These are phyloP conservation scores for Chrysoporthe puriensis DNA, from an alignment of 2,329 filamentous ascomycete species.

Conservation along the genomic window DNA sequence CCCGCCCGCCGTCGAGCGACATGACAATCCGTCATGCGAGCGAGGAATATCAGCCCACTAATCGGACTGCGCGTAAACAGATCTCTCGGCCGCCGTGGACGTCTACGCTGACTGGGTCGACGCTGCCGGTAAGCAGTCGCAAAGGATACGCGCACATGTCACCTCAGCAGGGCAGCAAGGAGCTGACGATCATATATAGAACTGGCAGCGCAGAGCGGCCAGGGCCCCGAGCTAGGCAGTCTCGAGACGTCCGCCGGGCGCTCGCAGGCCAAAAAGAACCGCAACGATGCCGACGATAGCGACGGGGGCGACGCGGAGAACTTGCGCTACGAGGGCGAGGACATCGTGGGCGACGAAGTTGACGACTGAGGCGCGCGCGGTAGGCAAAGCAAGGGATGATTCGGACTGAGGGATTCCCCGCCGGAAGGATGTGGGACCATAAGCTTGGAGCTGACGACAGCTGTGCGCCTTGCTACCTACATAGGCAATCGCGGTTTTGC, in stretches of 20 bases:
- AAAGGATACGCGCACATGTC: not conserved
- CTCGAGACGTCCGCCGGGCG: constrained; percentile 14
- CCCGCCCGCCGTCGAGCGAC: not conserved
- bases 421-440: constrained; percentile 5
- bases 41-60: not conserved
- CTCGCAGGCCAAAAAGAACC: constrained; percentile 24
- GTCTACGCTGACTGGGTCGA: constrained; percentile 99
- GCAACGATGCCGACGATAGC: constrained; percentile 42
- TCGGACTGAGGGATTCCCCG: not conserved
- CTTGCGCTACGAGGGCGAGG: constrained; percentile 58
- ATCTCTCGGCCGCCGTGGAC: constrained; percentile 88
- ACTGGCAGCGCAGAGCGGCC: constrained; percentile 16
- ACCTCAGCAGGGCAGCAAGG: not conserved
- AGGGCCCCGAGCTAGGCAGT: constrained; percentile 18
- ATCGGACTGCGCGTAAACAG: constrained; percentile 47
- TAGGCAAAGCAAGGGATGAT: not conserved
- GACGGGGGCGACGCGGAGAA: constrained; percentile 58
- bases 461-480: constrained; percentile 8
- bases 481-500: not conserved
- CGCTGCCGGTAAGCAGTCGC: constrained; percentile 60
- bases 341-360: constrained; percentile 58
- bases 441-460: constrained; percentile 17
- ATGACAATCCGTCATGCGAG: not conserved
- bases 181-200: constrained; percentile 6
- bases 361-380: constrained; percentile 50